Evolutionary conservation across 1,284 basidiomycete genomes (phyloP).

Genomic region (Heterobasidion parviporum): DNA sequence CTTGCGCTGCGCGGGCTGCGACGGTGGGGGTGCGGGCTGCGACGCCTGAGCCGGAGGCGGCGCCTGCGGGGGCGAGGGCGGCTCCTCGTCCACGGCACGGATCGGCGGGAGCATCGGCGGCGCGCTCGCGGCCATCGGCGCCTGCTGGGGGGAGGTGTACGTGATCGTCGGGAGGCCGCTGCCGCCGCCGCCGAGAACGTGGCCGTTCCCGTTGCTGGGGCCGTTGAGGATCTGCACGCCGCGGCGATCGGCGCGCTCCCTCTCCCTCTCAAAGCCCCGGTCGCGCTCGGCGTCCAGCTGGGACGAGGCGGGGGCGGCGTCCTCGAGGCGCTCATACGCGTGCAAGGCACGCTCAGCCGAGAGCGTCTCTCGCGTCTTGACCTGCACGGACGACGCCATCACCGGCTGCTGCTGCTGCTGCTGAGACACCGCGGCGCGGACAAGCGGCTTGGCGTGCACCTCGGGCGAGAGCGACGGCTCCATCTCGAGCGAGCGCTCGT

Average conservation of each 20-base stretch:
- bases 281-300: too few relatives aligned
- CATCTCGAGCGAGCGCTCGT: conserved; percentile 22
- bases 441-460: conserved; percentile 44
- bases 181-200: conserved; percentile 7
- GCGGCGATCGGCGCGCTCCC: conserved; percentile 2
- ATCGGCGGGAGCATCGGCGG: conserved; percentile 50
- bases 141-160: conserved; percentile 8
- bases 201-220: background rate
- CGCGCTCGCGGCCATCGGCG: conserved; percentile 6
- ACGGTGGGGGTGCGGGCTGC: conserved; percentile 4
- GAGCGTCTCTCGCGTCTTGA: background rate
- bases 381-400: conserved; percentile 5
- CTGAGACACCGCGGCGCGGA: conserved; percentile 23
- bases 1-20: conserved; percentile 43
- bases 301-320: background rate
- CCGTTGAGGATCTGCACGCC: background rate
- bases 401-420: conserved; percentile 2
- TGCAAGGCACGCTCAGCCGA: too few relatives aligned
- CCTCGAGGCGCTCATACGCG: background rate
- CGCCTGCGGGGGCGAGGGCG: conserved; percentile 15
- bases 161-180: conserved; percentile 9
- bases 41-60: conserved; percentile 5
- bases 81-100: conserved; percentile 51
- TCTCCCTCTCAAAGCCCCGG: too few relatives aligned
- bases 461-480: conserved; percentile 63